Evolutionary conservation across 768 basidiomycete species (phyloP).

Genomic region (Pleurotus platypus): DNA sequence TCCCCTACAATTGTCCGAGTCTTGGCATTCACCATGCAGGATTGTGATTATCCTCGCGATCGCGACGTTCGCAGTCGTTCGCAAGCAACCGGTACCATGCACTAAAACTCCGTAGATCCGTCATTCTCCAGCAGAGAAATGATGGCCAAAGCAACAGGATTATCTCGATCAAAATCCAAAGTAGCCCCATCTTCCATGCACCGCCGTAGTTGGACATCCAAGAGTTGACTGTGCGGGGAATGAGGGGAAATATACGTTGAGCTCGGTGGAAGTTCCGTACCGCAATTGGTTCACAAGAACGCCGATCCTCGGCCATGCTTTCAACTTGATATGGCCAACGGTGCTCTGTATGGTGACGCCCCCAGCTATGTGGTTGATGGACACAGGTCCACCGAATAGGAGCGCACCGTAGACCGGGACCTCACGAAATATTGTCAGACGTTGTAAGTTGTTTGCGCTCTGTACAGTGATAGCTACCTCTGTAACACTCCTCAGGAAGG

Average conservation of each 20-base stretch:
- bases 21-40: too few species aligned
- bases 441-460: background rate
- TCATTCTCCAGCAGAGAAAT: constrained; percentile 17
- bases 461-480: constrained; percentile 46
- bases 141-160: constrained; percentile 46
- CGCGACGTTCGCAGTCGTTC: too few species aligned
- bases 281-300: constrained; percentile 84
- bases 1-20: too few species aligned
- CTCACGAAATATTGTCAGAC: constrained; percentile 27
- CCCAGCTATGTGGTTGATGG: constrained; percentile 78
- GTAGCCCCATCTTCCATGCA: constrained; percentile 59
- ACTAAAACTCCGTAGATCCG: background rate
- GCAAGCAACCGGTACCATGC: background rate
- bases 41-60: too few species aligned
- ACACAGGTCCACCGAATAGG: constrained; percentile 78
- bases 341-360: constrained; percentile 62
- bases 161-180: constrained; percentile 42
- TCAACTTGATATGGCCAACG: constrained; percentile 55
- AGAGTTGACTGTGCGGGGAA: constrained; percentile 37
- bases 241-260: too few species aligned
- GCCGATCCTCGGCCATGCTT: constrained; percentile 88
- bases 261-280: constrained; percentile 31
- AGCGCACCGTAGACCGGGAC: constrained; percentile 86
- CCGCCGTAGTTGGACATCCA: constrained; percentile 58
- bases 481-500: constrained; percentile 83